Evolutionary conservation across 805 yeast genomes (phyloP).

Genomic region (Ogataea thermomethanolica): DNA sequence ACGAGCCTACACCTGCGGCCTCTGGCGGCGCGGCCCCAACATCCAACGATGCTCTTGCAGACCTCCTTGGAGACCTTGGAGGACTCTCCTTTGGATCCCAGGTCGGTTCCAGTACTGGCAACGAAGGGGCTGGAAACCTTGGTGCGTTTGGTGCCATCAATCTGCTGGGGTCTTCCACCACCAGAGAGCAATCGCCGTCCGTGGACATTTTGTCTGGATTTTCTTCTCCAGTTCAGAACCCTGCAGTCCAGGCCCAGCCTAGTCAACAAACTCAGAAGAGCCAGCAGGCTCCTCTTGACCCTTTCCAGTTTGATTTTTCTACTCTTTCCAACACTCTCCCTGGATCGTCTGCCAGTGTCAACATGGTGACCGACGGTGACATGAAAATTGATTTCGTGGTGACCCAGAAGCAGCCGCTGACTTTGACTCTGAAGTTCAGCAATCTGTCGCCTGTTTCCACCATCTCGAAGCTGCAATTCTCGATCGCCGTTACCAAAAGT

Average conservation of each 20-base stretch:
- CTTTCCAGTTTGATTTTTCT: constrained; percentile 35
- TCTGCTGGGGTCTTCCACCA: constrained; percentile 25
- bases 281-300: constrained; percentile 25
- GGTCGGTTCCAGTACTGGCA: constrained; percentile 26
- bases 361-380: constrained; percentile 18
- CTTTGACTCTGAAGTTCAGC: constrained; percentile 21
- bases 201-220: constrained; percentile 17
- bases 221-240: constrained; percentile 13
- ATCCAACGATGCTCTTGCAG: constrained; percentile 50
- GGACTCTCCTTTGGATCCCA: constrained; percentile 48
- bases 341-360: constrained; percentile 7
- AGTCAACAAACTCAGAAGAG: background rate
- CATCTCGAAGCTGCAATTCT: constrained; percentile 42
- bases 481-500: constrained; percentile 34
- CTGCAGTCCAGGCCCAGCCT: background rate
- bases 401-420: constrained; percentile 17
- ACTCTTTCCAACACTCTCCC: constrained; percentile 4
- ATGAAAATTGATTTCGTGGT: constrained; percentile 27
- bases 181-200: constrained; percentile 19
- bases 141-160: constrained; percentile 28
- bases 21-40: constrained; percentile 31
- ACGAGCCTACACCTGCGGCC: constrained; percentile 32
- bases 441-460: constrained; percentile 41
- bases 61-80: constrained; percentile 69
- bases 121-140: constrained; percentile 6